A percentile compares a stretch with the other conserved stretches of the same genome.
phyloP scores from a whole-genome alignment of 257 asterid species.

The Salvia splendens region DNA sequence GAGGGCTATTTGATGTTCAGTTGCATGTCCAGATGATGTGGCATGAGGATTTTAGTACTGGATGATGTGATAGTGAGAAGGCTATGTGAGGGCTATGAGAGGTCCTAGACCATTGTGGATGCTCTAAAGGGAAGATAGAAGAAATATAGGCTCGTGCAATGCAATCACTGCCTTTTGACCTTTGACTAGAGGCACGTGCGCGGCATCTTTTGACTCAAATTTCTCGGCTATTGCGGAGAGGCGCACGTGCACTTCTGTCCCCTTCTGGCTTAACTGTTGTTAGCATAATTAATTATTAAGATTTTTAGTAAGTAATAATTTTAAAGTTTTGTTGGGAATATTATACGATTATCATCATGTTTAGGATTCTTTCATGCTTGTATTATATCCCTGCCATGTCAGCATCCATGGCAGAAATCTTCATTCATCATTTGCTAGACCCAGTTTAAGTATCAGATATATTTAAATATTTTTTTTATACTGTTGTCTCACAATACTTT shows the following conservation, averaged over 20 bases:
- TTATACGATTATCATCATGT: constrained; percentile 21
- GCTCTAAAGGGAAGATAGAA: background rate
- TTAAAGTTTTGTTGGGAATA: background rate
- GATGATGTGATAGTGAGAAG: too few relatives aligned
- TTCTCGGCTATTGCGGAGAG: constrained; percentile 51
- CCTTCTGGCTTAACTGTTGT: constrained; percentile 35
- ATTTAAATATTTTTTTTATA: background rate
- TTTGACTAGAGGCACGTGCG: constrained; percentile 75
- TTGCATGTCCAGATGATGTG: too few relatives aligned
- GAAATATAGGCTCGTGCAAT: constrained; percentile 51
- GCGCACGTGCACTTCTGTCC: constrained; percentile 42
- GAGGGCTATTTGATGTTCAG: too few relatives aligned
- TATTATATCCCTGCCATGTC: constrained; percentile 30
- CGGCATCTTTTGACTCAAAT: constrained; percentile 65
- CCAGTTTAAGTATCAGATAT: background rate
- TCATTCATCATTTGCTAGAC: constrained; percentile 14
- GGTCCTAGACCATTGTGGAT: too few relatives aligned
- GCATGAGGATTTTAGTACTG: too few relatives aligned
- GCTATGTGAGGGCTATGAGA: too few relatives aligned
- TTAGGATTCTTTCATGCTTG: constrained; percentile 31
- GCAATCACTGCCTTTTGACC: constrained; percentile 64
- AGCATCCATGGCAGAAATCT: constrained; percentile 26
- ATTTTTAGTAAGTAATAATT: background rate
- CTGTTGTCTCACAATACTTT: background rate
- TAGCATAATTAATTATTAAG: constrained; percentile 8